phyloP scores from a whole-genome alignment of 495 filamentous ascomycete genomes.

The Cenococcum geophilum region DNA sequence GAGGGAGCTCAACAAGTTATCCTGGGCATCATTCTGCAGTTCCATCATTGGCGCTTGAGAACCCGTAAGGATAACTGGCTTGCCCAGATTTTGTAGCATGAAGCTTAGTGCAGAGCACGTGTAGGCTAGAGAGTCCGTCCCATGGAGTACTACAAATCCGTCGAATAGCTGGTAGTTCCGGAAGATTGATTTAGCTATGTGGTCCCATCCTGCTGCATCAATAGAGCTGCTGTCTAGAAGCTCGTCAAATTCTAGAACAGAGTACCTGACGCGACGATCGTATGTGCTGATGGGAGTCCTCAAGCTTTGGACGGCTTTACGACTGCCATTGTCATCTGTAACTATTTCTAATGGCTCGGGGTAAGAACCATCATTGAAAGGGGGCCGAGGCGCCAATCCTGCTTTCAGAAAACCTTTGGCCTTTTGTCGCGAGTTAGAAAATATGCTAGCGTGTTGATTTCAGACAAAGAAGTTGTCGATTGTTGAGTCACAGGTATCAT shows the following conservation, averaged over 20 bases:
- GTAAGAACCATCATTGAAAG: slow-evolving; percentile 81
- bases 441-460: neutral
- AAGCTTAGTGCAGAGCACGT: slow-evolving; percentile 89
- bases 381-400: slow-evolving; percentile 74
- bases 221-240: slow-evolving; percentile 91
- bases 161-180: slow-evolving; percentile 88
- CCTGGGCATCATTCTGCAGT: slow-evolving; percentile 90
- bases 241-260: slow-evolving; percentile 77
- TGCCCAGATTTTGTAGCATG: slow-evolving; percentile 88
- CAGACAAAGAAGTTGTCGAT: neutral
- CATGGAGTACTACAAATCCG: slow-evolving; percentile 93
- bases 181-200: slow-evolving; percentile 64
- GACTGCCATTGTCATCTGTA: slow-evolving; percentile 42
- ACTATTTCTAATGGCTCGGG: slow-evolving; percentile 50
- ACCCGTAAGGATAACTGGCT: slow-evolving; percentile 85
- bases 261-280: slow-evolving; percentile 75
- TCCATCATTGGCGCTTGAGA: slow-evolving; percentile 90
- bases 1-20: slow-evolving; percentile 86
- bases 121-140: slow-evolving; percentile 89
- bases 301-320: slow-evolving; percentile 51
- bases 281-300: slow-evolving; percentile 79
- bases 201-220: slow-evolving; percentile 80
- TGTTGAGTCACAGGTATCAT: neutral
- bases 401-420: slow-evolving; percentile 74
- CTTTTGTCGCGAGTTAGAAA: neutral